These are phyloP conservation scores for Penicillium sp. DNA, from an alignment of 2,329 filamentous ascomycete genomes.

Conservation along the genomic window DNA sequence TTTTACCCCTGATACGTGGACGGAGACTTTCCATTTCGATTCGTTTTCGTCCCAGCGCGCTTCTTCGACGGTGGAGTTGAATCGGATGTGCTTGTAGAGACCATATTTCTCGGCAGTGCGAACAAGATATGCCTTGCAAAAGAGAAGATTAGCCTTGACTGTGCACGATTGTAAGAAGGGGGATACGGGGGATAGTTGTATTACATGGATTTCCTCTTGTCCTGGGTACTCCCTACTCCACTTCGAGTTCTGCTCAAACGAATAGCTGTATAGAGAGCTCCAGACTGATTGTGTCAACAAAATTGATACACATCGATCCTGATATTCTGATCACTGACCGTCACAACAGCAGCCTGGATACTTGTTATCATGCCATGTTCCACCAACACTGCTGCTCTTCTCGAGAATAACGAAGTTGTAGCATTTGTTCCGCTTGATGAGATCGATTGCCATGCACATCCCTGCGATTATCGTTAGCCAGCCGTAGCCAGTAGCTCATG, in stretches of 20 bases:
- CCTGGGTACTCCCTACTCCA: slow-evolving; percentile 64
- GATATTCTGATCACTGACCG: slow-evolving; percentile 30
- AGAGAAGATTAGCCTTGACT: not conserved
- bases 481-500: not conserved
- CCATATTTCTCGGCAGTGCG: slow-evolving; percentile 58
- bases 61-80: slow-evolving; percentile 59
- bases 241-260: slow-evolving; percentile 63
- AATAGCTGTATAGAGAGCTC: slow-evolving; percentile 62
- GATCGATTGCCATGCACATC: slow-evolving; percentile 61
- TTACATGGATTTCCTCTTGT: slow-evolving; percentile 62
- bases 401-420: slow-evolving; percentile 28
- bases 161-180: not conserved
- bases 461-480: slow-evolving; percentile 33
- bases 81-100: slow-evolving; percentile 61
- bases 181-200: not conserved
- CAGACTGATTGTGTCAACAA: slow-evolving; percentile 42
- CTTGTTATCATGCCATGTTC: slow-evolving; percentile 50
- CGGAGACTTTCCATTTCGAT: slow-evolving; percentile 57
- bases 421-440: slow-evolving; percentile 47
- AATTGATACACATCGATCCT: not conserved
- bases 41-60: slow-evolving; percentile 59
- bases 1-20: slow-evolving; percentile 56
- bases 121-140: slow-evolving; percentile 53
- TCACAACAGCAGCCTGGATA: slow-evolving; percentile 63
- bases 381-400: slow-evolving; percentile 24